These are phyloP conservation scores for Populus hybrid DNA, from an alignment of 441 rosid species.

Conservation along the genomic window DNA sequence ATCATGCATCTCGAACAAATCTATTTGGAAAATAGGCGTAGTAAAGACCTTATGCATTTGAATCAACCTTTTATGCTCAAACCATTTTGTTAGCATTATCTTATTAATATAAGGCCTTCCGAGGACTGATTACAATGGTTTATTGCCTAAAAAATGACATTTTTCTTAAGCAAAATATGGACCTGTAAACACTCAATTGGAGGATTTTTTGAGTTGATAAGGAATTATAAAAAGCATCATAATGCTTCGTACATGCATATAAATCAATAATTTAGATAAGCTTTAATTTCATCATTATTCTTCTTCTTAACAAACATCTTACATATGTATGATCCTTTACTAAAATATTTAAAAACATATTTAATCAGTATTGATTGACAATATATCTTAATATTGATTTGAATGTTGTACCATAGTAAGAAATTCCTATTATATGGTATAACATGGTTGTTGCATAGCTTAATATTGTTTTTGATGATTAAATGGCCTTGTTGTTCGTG, in stretches of 20 bases:
- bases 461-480: not conserved
- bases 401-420: not conserved
- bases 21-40: no score
- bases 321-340: not conserved
- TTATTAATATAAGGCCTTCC: not conserved
- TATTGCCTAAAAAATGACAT: not conserved
- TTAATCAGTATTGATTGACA: not conserved
- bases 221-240: not conserved
- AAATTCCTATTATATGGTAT: not conserved
- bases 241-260: not conserved
- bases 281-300: not conserved
- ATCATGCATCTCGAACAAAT: not conserved
- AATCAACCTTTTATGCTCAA: not conserved
- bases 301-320: not conserved
- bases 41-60: not conserved
- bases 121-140: not conserved
- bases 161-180: not conserved
- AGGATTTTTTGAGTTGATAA: not conserved
- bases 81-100: not conserved
- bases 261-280: not conserved
- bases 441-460: not conserved
- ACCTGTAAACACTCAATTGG: not conserved
- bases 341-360: not conserved
- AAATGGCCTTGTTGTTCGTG: not conserved
- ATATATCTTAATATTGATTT: not conserved